These are phyloP conservation scores for Dryadomyces sulphureus DNA, from an alignment of 2,329 filamentous ascomycete genomes.

Conservation along the genomic window DNA sequence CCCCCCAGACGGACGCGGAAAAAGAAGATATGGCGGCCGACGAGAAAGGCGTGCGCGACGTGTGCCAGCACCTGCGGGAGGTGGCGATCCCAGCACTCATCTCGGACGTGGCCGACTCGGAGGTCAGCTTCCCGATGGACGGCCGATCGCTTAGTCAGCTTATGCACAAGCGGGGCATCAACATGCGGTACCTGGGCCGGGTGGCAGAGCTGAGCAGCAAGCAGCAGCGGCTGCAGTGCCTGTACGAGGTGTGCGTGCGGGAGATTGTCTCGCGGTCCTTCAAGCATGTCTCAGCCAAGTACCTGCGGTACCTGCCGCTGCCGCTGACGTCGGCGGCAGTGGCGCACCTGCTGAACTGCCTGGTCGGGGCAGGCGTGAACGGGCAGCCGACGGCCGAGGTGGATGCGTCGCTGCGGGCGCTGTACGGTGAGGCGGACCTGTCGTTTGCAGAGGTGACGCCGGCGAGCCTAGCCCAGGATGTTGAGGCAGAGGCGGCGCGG, in stretches of 20 bases:
- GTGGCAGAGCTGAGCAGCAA: slow-evolving; percentile 52
- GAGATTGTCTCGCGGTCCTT: slow-evolving; percentile 94
- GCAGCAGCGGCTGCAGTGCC: slow-evolving; percentile 58
- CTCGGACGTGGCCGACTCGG: slow-evolving; percentile 76
- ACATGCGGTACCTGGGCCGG: slow-evolving; percentile 87
- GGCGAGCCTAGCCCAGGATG: slow-evolving; percentile 49
- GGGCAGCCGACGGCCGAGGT: slow-evolving; percentile 62
- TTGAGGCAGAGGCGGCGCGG: slow-evolving; percentile 55
- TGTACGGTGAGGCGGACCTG: slow-evolving; percentile 74
- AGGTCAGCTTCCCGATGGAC: slow-evolving; percentile 97
- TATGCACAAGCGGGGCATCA: slow-evolving; percentile 93
- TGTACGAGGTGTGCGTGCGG: slow-evolving; percentile 65
- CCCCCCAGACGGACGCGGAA: slow-evolving; percentile 79
- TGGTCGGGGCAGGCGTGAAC: slow-evolving; percentile 67
- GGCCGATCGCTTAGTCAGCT: slow-evolving; percentile 79
- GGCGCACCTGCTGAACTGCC: slow-evolving; percentile 83
- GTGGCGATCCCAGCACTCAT: slow-evolving; percentile 75
- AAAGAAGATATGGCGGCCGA: slow-evolving; percentile 71
- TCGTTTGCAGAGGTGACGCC: slow-evolving; percentile 69
- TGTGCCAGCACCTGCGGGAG: slow-evolving; percentile 62
- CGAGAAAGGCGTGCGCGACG: slow-evolving; percentile 75
- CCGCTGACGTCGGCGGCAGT: slow-evolving; percentile 68
- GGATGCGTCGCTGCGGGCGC: slow-evolving; percentile 54
- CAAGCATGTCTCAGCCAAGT: slow-evolving; percentile 75
- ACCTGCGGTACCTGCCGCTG: slow-evolving; percentile 65